A percentile compares a stretch with the other conserved stretches of the same genome.
Evolutionary conservation across 164 flowering plant genomes (phyloP).

Genomic region (Aristolochia fimbriata): DNA sequence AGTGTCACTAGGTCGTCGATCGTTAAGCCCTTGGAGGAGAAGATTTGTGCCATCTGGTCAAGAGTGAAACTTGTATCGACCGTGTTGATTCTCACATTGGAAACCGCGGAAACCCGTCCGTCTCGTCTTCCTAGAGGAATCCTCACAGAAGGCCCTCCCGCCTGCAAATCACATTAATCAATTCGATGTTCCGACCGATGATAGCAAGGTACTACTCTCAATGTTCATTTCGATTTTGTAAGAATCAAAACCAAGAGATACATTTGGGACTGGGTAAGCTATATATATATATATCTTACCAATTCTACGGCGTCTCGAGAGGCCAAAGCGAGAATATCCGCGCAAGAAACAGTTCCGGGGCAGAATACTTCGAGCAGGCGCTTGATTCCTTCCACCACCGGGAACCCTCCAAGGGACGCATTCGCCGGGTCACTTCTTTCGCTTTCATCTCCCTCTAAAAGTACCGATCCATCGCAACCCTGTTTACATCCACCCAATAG

Average conservation of each 20-base stretch:
- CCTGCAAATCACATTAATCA: conserved; percentile 16
- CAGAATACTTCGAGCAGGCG: conserved; percentile 55
- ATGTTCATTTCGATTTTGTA: background rate
- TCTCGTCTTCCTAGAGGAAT: conserved; percentile 68
- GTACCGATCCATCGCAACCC: conserved; percentile 87
- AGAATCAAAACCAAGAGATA: background rate
- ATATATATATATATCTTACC: too few relatives aligned
- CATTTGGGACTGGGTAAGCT: background rate
- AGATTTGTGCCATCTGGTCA: conserved; percentile 53
- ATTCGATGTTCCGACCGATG: too few relatives aligned
- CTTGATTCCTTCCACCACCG: conserved; percentile 59
- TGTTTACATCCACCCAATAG: conserved; percentile 8
- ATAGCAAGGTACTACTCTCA: background rate
- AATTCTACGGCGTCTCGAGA: conserved; percentile 70
- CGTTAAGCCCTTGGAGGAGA: conserved; percentile 67
- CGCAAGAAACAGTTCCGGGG: conserved; percentile 70
- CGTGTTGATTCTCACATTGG: conserved; percentile 64
- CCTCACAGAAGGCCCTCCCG: conserved; percentile 61
- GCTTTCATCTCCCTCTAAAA: conserved; percentile 51
- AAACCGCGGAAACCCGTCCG: conserved; percentile 43
- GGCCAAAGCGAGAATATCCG: conserved; percentile 69
- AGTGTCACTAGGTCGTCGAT: conserved; percentile 57
- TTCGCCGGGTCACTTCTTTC: conserved; percentile 72
- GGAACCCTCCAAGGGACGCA: conserved; percentile 58
- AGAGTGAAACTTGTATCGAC: conserved; percentile 65